These are phyloP conservation scores for Tolypocladium tropicale DNA, from an alignment of 2,329 filamentous ascomycete genomes.

Conservation along the genomic window DNA sequence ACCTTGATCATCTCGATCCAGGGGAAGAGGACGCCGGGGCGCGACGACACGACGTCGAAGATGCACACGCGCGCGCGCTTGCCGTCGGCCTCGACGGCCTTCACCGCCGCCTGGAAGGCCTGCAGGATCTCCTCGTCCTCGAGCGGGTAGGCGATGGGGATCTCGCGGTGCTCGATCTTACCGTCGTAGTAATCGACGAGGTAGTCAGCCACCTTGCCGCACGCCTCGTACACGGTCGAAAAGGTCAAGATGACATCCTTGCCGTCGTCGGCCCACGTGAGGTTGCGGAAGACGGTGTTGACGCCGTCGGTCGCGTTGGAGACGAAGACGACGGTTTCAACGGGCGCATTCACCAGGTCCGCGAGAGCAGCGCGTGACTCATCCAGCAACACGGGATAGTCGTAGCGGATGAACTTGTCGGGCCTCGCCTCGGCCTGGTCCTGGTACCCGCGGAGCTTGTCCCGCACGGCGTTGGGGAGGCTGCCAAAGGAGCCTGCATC, in stretches of 20 bases:
- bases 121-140: slow-evolving; percentile 56
- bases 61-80: slow-evolving; percentile 53
- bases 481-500: slow-evolving; percentile 70
- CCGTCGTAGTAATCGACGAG: slow-evolving; percentile 54
- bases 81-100: slow-evolving; percentile 39
- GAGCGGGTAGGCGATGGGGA: slow-evolving; percentile 58
- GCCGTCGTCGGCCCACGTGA: slow-evolving; percentile 57
- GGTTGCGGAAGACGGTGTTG: slow-evolving; percentile 70
- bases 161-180: slow-evolving; percentile 34
- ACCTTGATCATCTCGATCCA: slow-evolving; percentile 56
- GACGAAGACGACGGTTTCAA: slow-evolving; percentile 63
- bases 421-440: slow-evolving; percentile 56
- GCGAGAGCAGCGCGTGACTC: slow-evolving; percentile 59
- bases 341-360: slow-evolving; percentile 52
- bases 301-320: slow-evolving; percentile 70
- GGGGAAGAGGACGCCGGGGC: slow-evolving; percentile 71
- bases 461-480: slow-evolving; percentile 52
- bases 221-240: slow-evolving; percentile 66
- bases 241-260: slow-evolving; percentile 74
- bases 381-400: slow-evolving; percentile 52
- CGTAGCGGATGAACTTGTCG: slow-evolving; percentile 67
- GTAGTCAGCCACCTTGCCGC: slow-evolving; percentile 62
- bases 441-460: slow-evolving; percentile 53
- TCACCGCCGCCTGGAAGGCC: slow-evolving; percentile 50
- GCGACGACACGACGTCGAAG: slow-evolving; percentile 71